Conservation (phyloP, 331 rosid species). For the Rhamnella rubrinervis region DNA sequence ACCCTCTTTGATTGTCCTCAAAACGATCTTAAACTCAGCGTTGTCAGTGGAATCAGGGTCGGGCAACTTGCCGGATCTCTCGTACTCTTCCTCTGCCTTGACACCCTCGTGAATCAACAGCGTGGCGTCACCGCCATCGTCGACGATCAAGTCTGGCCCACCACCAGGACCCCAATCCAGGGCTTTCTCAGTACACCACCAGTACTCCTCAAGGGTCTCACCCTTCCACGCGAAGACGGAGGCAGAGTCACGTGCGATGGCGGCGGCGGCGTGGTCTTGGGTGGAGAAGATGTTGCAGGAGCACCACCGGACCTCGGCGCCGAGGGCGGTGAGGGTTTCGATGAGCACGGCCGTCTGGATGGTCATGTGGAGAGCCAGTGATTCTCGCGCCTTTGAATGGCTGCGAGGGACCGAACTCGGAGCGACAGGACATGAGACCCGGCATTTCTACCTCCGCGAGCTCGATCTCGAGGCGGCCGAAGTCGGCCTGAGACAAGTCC, state of each 20-base stretch:
- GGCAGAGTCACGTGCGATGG: conserved; percentile 66
- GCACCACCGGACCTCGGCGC: conserved; percentile 52
- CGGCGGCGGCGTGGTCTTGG: conserved; percentile 97
- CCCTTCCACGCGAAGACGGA: not conserved
- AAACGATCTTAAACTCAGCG: conserved; percentile 71
- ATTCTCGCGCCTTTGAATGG: conserved; percentile 61
- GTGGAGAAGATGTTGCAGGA: conserved; percentile 95
- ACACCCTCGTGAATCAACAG: not conserved
- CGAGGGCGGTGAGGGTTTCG: conserved; percentile 15
- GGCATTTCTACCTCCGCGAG: conserved; percentile 98
- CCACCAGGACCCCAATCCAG: conserved; percentile 7
- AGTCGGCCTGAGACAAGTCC: conserved; percentile 88
- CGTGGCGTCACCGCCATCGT: conserved; percentile 3
- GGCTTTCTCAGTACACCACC: not conserved
- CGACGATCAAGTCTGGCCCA: not conserved
- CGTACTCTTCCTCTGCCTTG: conserved; percentile 62
- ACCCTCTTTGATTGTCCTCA: conserved; percentile 59
- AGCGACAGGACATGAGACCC: conserved; percentile 60
- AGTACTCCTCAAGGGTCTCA: not conserved
- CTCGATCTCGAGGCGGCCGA: conserved; percentile 79
- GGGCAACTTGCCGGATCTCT: conserved; percentile 44
- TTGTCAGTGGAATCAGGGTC: conserved; percentile 68
- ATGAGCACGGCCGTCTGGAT: conserved; percentile 16
- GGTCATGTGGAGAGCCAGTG: conserved; percentile 17
- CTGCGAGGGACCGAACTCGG: conserved; percentile 69